These are phyloP conservation scores for Letharia lupina DNA, from an alignment of 495 filamentous ascomycete genomes.

Conservation along the genomic window DNA sequence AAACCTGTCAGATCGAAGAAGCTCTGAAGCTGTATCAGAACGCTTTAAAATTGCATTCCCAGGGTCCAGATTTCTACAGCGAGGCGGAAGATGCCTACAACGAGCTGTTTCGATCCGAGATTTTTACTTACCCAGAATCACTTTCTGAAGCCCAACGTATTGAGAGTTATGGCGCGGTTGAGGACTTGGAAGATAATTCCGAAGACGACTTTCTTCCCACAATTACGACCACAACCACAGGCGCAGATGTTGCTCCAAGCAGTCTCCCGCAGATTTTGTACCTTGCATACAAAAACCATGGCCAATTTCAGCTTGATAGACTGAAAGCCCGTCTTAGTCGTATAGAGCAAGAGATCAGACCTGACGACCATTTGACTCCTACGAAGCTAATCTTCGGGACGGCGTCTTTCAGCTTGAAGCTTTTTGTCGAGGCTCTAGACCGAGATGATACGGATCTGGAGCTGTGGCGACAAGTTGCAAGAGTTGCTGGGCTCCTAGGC, in stretches of 20 bases:
- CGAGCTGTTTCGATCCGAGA: conserved; percentile 78
- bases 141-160: conserved; percentile 65
- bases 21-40: conserved; percentile 90
- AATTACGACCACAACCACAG: conserved; percentile 37
- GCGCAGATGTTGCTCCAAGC: conserved; percentile 60
- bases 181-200: conserved; percentile 34
- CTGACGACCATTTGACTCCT: neutral
- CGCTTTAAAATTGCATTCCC: conserved; percentile 84
- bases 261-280: conserved; percentile 83
- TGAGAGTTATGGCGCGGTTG: conserved; percentile 50
- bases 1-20: conserved; percentile 68
- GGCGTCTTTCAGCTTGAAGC: conserved; percentile 35
- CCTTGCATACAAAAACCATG: conserved; percentile 90
- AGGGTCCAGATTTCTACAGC: conserved; percentile 65
- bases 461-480: conserved; percentile 81
- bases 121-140: conserved; percentile 83
- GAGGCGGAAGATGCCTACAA: conserved; percentile 79
- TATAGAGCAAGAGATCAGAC: conserved; percentile 14
- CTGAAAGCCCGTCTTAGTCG: conserved; percentile 39
- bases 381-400: conserved; percentile 2
- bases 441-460: conserved; percentile 89
- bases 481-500: conserved; percentile 64
- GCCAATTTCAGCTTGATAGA: conserved; percentile 75
- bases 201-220: conserved; percentile 35
- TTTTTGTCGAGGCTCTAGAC: conserved; percentile 70